phyloP scores from a whole-genome alignment of 2,329 filamentous ascomycete species.

The Dactylonectria estremocensis region DNA sequence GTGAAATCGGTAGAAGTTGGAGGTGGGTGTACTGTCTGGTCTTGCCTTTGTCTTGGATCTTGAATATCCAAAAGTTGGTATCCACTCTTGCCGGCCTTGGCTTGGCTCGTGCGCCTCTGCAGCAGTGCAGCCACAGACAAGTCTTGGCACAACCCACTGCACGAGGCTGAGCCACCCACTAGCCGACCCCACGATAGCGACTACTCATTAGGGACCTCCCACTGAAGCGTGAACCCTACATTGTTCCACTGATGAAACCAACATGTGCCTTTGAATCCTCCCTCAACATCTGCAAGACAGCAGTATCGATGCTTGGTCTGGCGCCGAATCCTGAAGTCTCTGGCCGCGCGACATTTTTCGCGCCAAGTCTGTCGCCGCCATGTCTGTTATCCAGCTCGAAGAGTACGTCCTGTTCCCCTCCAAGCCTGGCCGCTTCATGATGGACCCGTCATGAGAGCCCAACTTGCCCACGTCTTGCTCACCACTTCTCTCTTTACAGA shows the following conservation, averaged over 20 bases:
- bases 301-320: conserved; percentile 36
- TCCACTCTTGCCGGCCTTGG: conserved; percentile 36
- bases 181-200: conserved; percentile 35
- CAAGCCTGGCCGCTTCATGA: neutral
- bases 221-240: neutral
- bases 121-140: conserved; percentile 40
- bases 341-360: conserved; percentile 20
- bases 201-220: neutral
- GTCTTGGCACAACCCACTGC: conserved; percentile 19
- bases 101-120: conserved; percentile 34
- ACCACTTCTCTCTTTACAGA: conserved; percentile 58
- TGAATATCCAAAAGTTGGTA: conserved; percentile 19
- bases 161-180: conserved; percentile 40
- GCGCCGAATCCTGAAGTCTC: neutral
- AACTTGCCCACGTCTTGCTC: conserved; percentile 29
- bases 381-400: conserved; percentile 59
- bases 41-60: conserved; percentile 5
- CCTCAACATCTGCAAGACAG: conserved; percentile 22
- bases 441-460: neutral
- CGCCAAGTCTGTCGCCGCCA: conserved; percentile 36
- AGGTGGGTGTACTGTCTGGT: neutral
- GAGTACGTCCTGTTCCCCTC: conserved; percentile 48
- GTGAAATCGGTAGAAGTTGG: neutral
- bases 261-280: conserved; percentile 23
- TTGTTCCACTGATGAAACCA: conserved; percentile 20